Evolutionary conservation across 164 flowering plant species (phyloP), one percentile per base, ranked within the genome.

Genomic region (Piper longum): DNA sequence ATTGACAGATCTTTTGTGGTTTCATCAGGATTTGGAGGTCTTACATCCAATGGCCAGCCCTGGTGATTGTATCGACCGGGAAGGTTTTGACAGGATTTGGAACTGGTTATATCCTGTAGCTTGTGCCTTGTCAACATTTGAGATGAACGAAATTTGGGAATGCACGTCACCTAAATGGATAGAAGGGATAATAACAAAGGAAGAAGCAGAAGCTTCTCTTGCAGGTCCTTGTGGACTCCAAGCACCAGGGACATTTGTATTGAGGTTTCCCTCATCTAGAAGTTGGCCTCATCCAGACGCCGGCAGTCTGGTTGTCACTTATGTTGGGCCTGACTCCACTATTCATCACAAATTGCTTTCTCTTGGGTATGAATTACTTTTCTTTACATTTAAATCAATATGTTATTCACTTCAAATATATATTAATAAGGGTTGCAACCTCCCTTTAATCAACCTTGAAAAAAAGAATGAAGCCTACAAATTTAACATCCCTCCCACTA

Each of bases 241-340:
- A 67, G 87, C 77, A 16, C 87, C 95, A 16, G 97, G 98, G 26
- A 87, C 96, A 26, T 93, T 90, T 77, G 63, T 87, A n/a, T 77
- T 93, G 41, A 79, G 99, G 61, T 93, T 93, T 71, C 97, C 98
- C 41, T 83, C 95, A 43, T 84, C 98, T 66, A 78, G 97, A 70
- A 87, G 91, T 76, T 95, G 99, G 99, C 99, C 99, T 44, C 99
- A 95, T 64, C 99, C 99, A 51, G 99, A 95, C 75, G 91, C 99
- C n/a, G 99, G 97, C 62, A 78, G 80, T 73, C 78, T 95, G 73
- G 66, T 91, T 68, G 91, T 85, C 65, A 83, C 95, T 56, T 93
- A 87, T 65, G 83, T 93, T 68, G 91, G 86, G 67, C 67, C 72
- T 64, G 88, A 91, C 76, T 78, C 74, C 67, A 43, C 71, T 45